Percentiles rank a stretch among this genome's conserved stretches.
These are phyloP conservation scores for Actinomortierella wolfii DNA, from an alignment of 371 early-diverging fungal genomes.

Conservation along the genomic window DNA sequence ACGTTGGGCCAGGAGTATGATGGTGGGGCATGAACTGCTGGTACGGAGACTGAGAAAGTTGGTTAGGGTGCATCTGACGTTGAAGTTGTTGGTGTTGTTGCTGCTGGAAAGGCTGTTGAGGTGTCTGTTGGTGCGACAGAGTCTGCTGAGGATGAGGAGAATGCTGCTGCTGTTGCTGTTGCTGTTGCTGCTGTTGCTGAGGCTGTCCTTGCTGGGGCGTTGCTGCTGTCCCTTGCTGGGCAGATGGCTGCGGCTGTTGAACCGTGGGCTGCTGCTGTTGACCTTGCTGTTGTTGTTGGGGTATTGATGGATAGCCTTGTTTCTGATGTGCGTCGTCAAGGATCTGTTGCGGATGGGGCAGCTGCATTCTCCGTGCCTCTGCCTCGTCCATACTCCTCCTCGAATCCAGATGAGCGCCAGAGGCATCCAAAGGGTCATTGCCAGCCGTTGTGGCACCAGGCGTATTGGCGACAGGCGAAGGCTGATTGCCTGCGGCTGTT, in stretches of 20 bases:
- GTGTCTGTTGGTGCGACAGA: not conserved
- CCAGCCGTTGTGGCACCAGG: too few relatives aligned
- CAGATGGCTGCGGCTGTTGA: slow-evolving; percentile 5
- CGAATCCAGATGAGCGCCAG: not conserved
- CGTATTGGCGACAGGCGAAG: slow-evolving; percentile 5
- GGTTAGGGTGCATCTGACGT: slow-evolving; percentile 17
- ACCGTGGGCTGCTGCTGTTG: not conserved
- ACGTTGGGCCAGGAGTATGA: too few relatives aligned
- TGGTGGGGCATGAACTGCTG: too few relatives aligned
- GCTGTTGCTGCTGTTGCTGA: slow-evolving; percentile 8
- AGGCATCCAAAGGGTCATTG: too few relatives aligned
- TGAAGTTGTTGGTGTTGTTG: slow-evolving; percentile 16
- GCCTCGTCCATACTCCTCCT: slow-evolving; percentile 19
- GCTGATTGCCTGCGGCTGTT: not conserved
- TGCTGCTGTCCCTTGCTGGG: slow-evolving; percentile 15
- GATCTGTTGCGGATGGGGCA: slow-evolving; percentile 33
- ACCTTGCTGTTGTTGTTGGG: not conserved
- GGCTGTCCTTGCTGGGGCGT: slow-evolving; percentile 14
- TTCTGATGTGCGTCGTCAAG: slow-evolving; percentile 33
- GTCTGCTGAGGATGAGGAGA: slow-evolving; percentile 19
- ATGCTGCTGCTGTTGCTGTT: slow-evolving; percentile 12
- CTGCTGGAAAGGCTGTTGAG: slow-evolving; percentile 8
- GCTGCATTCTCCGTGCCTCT: slow-evolving; percentile 9
- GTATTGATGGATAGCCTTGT: slow-evolving; percentile 6
- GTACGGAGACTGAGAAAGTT: too few relatives aligned